Evolutionary conservation across 495 filamentous ascomycete species (phyloP), one percentile per base, ranked within the genome.

Genomic region (Penicillium salamii): DNA sequence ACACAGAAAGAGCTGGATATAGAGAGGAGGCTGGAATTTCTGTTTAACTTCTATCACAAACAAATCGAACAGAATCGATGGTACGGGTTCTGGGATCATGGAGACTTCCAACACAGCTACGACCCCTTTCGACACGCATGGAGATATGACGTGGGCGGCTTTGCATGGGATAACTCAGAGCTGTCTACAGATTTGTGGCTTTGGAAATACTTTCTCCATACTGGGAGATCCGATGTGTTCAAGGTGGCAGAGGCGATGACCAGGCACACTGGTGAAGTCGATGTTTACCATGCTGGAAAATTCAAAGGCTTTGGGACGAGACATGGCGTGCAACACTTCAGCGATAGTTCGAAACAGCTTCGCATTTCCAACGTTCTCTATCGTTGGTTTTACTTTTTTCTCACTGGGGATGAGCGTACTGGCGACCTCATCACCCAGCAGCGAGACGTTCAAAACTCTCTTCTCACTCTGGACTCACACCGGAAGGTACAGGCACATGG

Each of bases 81-180:
- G 76, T 78, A 77, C 36, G 76, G 76, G 2, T 79, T 79, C 61
- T 74, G 68, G 62, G 74, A 77, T 42, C 59, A 79, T 34, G 76
- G 76, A 5, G 75, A 79, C 51, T 62, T 77, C 29, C 71, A 72
- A 65, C 75, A 79, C 42, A 75, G 74, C 4, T 79, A 79, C 54
- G 76, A 79, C 35, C 37, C 46, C 2, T 68, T 75, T 53, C 59
- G 76, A 15, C 75, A 77, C 49, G 68, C 59, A 8, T 79, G 76
- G 76, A 63, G 76, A 11, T 79, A 77, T 41, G 76, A 79, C 43
- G 50, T 79, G n/a, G 76, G 76, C 6, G 76, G 76, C 0, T 79
- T 70, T 62, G 75, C 76, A 1, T 79, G 76, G 76, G 76, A 78
- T 43, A 79, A 79, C 55, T 78, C 74, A 1, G 76, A 79, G 41